Percentiles rank a stretch among this genome's conserved stretches.
phyloP scores from a whole-genome alignment of 2,329 filamentous ascomycete species.

The Ceratocystis huliohia region DNA sequence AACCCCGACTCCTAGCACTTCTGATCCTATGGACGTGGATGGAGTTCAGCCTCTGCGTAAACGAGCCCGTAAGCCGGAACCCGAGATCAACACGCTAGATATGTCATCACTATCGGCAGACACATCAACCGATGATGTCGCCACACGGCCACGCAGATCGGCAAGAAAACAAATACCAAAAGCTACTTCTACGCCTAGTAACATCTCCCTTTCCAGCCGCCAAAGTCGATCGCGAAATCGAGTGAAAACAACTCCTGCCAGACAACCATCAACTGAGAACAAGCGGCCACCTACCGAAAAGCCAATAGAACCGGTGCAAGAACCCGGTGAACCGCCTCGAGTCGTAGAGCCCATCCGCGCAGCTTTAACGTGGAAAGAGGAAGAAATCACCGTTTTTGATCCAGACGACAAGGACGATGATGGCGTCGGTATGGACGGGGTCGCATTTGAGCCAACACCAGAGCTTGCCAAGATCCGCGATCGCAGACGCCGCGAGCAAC shows the following conservation, averaged over 20 bases:
- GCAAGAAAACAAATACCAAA: neutral
- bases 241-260: neutral
- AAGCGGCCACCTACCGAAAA: neutral
- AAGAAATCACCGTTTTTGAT: conserved; percentile 55
- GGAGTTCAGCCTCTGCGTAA: conserved; percentile 10
- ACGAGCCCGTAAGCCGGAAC: neutral
- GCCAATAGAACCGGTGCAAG: neutral
- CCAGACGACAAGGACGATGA: conserved; percentile 54
- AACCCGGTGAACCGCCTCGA: conserved; percentile 19
- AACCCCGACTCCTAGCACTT: neutral
- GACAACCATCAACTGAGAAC: neutral
- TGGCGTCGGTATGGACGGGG: conserved; percentile 53
- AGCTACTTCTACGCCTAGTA: neutral
- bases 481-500: conserved; percentile 46
- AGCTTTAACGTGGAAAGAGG: conserved; percentile 53
- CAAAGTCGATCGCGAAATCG: conserved; percentile 10
- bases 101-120: neutral
- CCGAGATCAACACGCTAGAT: neutral
- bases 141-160: conserved; percentile 13
- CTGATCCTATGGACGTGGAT: conserved; percentile 17
- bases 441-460: conserved; percentile 52
- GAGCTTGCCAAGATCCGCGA: conserved; percentile 46
- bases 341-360: conserved; percentile 44
- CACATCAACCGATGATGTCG: conserved; percentile 4
- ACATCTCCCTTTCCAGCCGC: neutral